A percentile compares a stretch with the other conserved stretches of the same genome.
These are phyloP conservation scores for Hyaloscypha variabilis DNA, from an alignment of 495 filamentous ascomycete genomes.

Conservation along the genomic window DNA sequence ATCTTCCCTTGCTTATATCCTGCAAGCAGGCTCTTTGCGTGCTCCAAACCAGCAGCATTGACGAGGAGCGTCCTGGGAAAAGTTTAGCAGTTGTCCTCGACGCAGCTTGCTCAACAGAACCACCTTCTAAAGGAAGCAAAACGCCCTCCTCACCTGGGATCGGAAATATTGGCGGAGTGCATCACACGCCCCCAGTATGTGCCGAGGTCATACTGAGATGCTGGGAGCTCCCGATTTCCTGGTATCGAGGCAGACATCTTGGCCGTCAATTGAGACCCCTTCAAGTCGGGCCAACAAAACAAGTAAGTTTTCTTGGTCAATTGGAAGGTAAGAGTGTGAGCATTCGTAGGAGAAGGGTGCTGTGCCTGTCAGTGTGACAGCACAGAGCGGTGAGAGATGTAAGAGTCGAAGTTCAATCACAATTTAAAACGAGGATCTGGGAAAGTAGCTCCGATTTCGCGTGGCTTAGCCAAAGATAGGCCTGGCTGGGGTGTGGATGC, in stretches of 20 bases:
- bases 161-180: slow-evolving; percentile 87
- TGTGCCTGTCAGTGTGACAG: background rate
- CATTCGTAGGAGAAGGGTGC: background rate
- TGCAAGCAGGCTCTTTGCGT: slow-evolving; percentile 76
- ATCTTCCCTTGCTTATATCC: slow-evolving; percentile 82
- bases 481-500: background rate
- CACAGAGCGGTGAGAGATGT: slow-evolving; percentile 11
- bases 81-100: slow-evolving; percentile 9
- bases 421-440: background rate
- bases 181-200: slow-evolving; percentile 95
- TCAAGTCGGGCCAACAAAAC: background rate
- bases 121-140: slow-evolving; percentile 28
- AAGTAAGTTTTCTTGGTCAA: background rate
- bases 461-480: background rate
- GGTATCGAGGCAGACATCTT: slow-evolving; percentile 89
- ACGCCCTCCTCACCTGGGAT: slow-evolving; percentile 79
- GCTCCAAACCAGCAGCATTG: slow-evolving; percentile 73
- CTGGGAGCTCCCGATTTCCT: slow-evolving; percentile 81
- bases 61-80: slow-evolving; percentile 73
- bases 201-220: slow-evolving; percentile 86
- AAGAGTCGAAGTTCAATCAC: background rate
- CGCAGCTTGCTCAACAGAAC: slow-evolving; percentile 15
- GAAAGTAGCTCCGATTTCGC: slow-evolving; percentile 6
- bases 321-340: background rate
- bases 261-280: background rate